Base-by-base conservation (phyloP, 2,329 filamentous ascomycete species). In the Triangularia setosa region DNA sequence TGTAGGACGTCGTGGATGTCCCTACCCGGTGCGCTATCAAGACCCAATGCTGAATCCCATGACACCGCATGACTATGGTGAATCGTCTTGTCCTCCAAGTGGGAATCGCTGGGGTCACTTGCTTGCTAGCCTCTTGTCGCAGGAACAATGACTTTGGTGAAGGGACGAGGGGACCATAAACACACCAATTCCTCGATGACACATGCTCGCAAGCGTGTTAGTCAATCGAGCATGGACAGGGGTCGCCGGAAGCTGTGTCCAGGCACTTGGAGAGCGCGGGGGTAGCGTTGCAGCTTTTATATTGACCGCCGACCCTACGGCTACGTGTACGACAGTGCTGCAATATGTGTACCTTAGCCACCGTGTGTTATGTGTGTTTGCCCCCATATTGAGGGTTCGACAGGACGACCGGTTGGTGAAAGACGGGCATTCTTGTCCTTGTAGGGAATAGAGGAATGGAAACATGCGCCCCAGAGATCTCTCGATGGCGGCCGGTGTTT, bases 131-230 rank as follows among this genome's bases (percentile, higher is more conserved):
- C 18, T 48, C n/a, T 21, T 44, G 35, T n/a, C 5, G 16, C 35
- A 44, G 35, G 16, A 44, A 48, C 40, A 11, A 48, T 8, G 40
- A 48, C n/a, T 18, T 48, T 21, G n/a, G 1, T 3, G 40, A 48
- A 48, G 40, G 40, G 40, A 21, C 40, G n/a, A 21, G 40, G 30
- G 40, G 18, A 52, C 40, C 24, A 14, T 18, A 35, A 60, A 52
- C 58, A 60, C 35, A 52, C 35, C 40, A 48, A 48, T 21, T 23
- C 40, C 40, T 48, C 40, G 40, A 48, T 48, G 27, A 44, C 35
- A 44, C 58, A 60, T 60, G 33, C 58, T 60, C 52, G 25, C 40
- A 60, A 53, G 40, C 24, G 33, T 58, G 27, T n/a, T 30, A 57
- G 24, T 30, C 30, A 28, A 40, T 27, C 21, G 6, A 21, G 30